Evolutionary conservation across 2,329 filamentous ascomycete genomes (phyloP), one percentile per base, ranked within the genome.

Genomic region (Ophiostoma ulmi): DNA sequence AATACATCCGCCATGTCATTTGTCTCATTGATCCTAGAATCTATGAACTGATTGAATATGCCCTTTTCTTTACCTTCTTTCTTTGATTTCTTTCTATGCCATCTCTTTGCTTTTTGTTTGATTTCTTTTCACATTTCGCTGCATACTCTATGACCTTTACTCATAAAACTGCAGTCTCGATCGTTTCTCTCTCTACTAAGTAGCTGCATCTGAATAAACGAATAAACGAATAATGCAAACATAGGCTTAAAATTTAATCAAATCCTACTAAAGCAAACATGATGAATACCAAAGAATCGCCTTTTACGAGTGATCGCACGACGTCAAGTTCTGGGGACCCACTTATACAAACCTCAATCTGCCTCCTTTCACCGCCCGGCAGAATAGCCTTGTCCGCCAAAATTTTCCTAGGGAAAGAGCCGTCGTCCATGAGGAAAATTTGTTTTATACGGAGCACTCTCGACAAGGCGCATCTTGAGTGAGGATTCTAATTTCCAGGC

Each of bases 301-400:
- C 17, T n/a, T 17, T 7, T 20, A 20, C 17, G 5, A 48, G 44
- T 48, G 14, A 20, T 44, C 14, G 13, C 13, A 48, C 8, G 38
- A 3, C 10, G 38, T 3, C 10, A 39, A 20, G 35, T 6, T 31
- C 38, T 31, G 20, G 14, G 14, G 38, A 26, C 68, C 70, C 70
- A 71, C 70, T 71, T 68, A 63, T 65, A 8, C 36, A 38, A 31
- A 0, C 5, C 4, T 17, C n/a, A 3, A 35, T 70, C 61, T 72
- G 66, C 70, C 72, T 1, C 13, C 1, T 14, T 52, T 69, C 39
- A 74, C 73, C 73, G 73, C 73, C 70, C 69, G 73, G 73, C 73
- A 74, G 72, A 73, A 74, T 48, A n/a, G 17, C 14, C 20, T n/a
- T 73, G 66, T 71, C 73, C 73, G 72, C 73, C 72, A 73, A 74